Conservation (phyloP, 2,329 filamentous ascomycete species). For the Colletotrichum sublineola region DNA sequence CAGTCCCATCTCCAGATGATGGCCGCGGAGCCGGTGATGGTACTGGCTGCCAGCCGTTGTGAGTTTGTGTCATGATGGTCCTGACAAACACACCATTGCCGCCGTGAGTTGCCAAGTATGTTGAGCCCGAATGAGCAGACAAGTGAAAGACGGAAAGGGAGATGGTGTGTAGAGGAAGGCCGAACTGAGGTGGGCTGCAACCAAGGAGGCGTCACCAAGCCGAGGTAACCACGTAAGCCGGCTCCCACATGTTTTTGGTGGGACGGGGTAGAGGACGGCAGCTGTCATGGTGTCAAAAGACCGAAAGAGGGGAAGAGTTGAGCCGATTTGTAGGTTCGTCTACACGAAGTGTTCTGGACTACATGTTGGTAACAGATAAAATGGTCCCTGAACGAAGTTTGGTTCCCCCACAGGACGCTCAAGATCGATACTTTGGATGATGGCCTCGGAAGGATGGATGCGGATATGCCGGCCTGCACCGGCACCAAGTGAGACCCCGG, state of each 20-base stretch:
- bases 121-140: background rate
- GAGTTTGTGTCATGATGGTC: background rate
- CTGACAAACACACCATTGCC: constrained; percentile 4
- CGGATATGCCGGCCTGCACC: constrained; percentile 25
- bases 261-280: background rate
- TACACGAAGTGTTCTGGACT: background rate
- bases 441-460: constrained; percentile 25
- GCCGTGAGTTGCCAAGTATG: background rate
- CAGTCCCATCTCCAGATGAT: constrained; percentile 22
- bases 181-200: constrained; percentile 12
- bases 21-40: background rate
- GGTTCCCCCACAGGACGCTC: background rate
- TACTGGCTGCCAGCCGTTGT: background rate
- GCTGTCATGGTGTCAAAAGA: background rate
- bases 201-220: constrained; percentile 11
- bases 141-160: background rate
- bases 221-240: constrained; percentile 15
- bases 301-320: background rate
- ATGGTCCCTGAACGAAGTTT: background rate
- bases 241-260: constrained; percentile 24
- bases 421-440: constrained; percentile 9
- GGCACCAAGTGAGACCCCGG: constrained; percentile 15
- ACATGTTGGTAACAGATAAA: background rate
- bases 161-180: background rate
- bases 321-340: background rate